Conservation (phyloP, 306 rosid genomes). For the barrel medic (Medicago truncatula) region DNA sequence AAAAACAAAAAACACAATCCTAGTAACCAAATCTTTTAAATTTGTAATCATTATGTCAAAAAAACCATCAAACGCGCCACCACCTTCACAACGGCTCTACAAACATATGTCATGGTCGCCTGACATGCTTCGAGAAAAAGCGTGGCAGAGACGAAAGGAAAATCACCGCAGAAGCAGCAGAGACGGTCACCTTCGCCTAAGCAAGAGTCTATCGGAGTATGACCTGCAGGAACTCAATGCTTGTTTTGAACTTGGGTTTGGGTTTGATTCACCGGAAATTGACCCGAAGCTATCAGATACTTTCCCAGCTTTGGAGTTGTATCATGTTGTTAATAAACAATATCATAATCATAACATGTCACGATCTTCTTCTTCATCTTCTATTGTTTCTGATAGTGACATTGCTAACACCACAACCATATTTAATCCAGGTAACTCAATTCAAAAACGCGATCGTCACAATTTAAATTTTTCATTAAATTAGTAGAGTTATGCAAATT, state of each 20-base stretch:
- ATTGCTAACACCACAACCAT: slow-evolving; percentile 44
- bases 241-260: slow-evolving; percentile 79
- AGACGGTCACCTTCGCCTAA: slow-evolving; percentile 17
- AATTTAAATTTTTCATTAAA: background rate
- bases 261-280: slow-evolving; percentile 64
- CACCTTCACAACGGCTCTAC: slow-evolving; percentile 46
- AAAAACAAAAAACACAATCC: background rate
- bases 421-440: slow-evolving; percentile 51
- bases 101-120: slow-evolving; percentile 81
- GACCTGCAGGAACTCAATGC: slow-evolving; percentile 78
- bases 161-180: background rate
- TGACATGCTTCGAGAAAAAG: slow-evolving; percentile 72
- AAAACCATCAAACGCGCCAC: slow-evolving; percentile 43
- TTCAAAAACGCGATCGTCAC: background rate
- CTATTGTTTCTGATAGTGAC: slow-evolving; percentile 48
- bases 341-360: slow-evolving; percentile 46
- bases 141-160: slow-evolving; percentile 68
- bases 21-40: background rate
- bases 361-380: slow-evolving; percentile 54
- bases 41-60: slow-evolving; percentile 46
- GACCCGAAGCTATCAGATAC: slow-evolving; percentile 60
- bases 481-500: background rate
- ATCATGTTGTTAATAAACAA: slow-evolving; percentile 60
- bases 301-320: slow-evolving; percentile 68
- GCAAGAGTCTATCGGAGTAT: slow-evolving; percentile 69